These are phyloP conservation scores for Pontederia paniculata DNA, from an alignment of 176 grass and related monocot genomes.

Conservation along the genomic window DNA sequence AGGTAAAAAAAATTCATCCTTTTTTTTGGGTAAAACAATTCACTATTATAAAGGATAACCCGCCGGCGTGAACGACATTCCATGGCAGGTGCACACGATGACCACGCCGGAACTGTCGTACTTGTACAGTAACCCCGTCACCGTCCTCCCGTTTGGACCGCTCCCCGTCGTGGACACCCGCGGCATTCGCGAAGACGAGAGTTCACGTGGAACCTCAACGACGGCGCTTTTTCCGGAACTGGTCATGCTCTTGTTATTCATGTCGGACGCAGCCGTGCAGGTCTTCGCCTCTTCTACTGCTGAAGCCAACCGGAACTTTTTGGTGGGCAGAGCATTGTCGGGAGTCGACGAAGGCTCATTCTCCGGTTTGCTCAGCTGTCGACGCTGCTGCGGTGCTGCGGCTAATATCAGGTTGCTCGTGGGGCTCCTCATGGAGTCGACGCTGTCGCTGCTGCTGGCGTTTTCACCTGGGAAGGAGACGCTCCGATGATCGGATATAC, in stretches of 20 bases:
- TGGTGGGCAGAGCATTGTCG: no score
- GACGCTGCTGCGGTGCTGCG: background rate
- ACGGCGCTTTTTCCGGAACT: background rate
- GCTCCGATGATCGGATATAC: constrained; percentile 2
- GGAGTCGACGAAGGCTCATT: background rate
- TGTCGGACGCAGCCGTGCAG: background rate
- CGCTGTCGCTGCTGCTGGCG: background rate
- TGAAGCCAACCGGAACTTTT: no score
- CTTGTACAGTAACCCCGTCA: constrained; percentile 21
- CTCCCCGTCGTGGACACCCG: constrained; percentile 13
- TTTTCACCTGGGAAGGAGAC: background rate
- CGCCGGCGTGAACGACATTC: constrained; percentile 14
- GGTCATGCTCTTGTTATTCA: no score
- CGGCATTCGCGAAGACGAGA: background rate
- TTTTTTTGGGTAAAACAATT: no score
- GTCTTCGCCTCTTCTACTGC: no score
- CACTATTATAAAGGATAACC: no score
- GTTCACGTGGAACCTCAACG: background rate
- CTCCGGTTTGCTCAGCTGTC: no score
- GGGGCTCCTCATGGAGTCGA: no score
- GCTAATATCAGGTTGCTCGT: background rate
- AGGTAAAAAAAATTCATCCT: no score
- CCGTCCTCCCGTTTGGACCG: background rate
- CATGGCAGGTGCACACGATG: constrained; percentile 31
- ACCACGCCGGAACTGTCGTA: background rate